Evolutionary conservation across 2,329 filamentous ascomycete genomes (phyloP), one percentile per base, ranked within the genome.

Genomic region (Fusarium sp.): DNA sequence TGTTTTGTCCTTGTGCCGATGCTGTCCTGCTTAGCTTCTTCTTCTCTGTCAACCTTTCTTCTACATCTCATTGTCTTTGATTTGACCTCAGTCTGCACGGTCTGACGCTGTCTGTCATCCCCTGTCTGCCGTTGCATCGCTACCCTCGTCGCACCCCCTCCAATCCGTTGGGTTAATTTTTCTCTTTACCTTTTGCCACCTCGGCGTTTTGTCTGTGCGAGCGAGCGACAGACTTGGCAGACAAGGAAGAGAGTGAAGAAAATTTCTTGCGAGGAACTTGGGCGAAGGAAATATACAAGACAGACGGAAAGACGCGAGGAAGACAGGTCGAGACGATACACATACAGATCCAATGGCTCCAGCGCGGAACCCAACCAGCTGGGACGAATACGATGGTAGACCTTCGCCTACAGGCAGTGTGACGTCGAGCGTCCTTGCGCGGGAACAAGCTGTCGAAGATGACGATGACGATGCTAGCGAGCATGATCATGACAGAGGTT

Each of bases 351-450:
- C 37, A 73, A 82, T 82, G 80, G 73, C 79, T 67, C 73, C 76
- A 33, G 66, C 78, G 66, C 78, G 80, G 56, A 86, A 85, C 75
- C 84, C 85, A 63, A 79, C 83, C 38, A 85, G 81, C 66, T 87
- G 86, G 86, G 84, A 86, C 76, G 83, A 86, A 73, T 86, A 87
- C 74, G 83, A 86, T 54, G 83, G 85, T 32, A 82, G 84, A 20
- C 76, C 79, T 30, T 85, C 86, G 30, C 83, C 85, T 1, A 82
- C 81, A 11, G 83, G 82, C 27, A 88, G 86, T 77, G 65, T 83
- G n/a, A 82, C 82, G 33, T 83, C 84, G 63, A 82, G 82, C 38
- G 85, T 83, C 69, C 79, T 85, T 40, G 81, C 81, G 66, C 87
- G 88, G 62, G 83, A 86, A 32, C 83, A 86, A 59, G 84, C 87